Evolutionary conservation across 78 protist genomes (phyloP), one percentile per base, ranked within the genome.

Genomic region (Guillardia theta): DNA sequence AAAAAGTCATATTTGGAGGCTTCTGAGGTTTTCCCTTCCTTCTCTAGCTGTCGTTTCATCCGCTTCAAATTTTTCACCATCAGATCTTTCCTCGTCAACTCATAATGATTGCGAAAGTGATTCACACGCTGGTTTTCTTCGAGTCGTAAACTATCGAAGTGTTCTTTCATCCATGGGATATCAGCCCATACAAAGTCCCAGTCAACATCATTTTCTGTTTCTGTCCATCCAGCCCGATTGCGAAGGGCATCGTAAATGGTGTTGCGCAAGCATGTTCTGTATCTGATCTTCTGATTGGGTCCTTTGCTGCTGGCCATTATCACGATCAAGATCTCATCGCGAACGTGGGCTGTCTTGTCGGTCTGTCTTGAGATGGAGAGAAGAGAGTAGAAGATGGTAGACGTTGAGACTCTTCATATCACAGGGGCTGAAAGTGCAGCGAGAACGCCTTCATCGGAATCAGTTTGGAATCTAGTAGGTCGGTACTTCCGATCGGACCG

Each of bases 81-180:
- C 77, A 94, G 41, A 46, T 96, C 97, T 41, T 96, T 97, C 41
- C 96, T 78, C 33, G 97, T 95, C 44, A 97, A 95, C 88, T 95
- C 98, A 36, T 77, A 80, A 94, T 97, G 97, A 30, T 92, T 94
- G 1, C 96, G 96, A 62, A 96, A 97, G 93, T 97, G 98, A 88
- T 96, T 96, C 62, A 97, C 90, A 12, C 90, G 45, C 50, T 80
- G 90, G 45, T 37, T 12, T 24, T 80, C 90, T 21, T 43, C 37
- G 12, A 80, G 33, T 12, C 24, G 90, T 48, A 80, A 24, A 33
- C 33, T 12, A 44, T 80, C 90, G 27, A 44, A 80, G 50, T 80
- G 39, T 44, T 80, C 53, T 18, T 48, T 46, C 90, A 80, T 80
- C 90, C 90, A 80, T 1, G 53, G 46, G 44, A 80, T 30, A 44